Evolutionary conservation across 2,329 filamentous ascomycete species (phyloP).

Genomic region (Aulographum hederae): DNA sequence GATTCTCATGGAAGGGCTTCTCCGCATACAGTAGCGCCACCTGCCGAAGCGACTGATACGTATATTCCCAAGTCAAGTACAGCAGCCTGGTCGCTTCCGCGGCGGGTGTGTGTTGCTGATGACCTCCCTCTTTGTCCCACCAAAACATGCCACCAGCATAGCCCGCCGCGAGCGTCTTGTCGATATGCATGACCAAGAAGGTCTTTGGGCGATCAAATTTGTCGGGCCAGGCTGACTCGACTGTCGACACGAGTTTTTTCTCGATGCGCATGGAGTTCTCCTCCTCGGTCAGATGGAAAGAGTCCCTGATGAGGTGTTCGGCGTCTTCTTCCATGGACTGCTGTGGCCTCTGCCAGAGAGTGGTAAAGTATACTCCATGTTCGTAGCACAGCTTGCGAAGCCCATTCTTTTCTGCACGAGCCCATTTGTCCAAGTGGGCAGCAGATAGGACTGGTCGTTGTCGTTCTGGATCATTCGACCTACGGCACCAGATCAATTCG

Average conservation of each 20-base stretch:
- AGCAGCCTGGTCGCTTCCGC: constrained; percentile 16
- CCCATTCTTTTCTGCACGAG: constrained; percentile 24
- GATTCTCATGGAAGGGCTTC: constrained; percentile 9
- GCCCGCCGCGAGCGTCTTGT: constrained; percentile 32
- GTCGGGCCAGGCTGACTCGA: constrained; percentile 9
- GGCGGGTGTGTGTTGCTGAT: background rate
- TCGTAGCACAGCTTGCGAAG: constrained; percentile 26
- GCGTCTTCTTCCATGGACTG: background rate
- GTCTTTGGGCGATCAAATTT: constrained; percentile 18
- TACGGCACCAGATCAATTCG: constrained; percentile 18
- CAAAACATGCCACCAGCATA: constrained; percentile 36
- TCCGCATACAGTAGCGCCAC: constrained; percentile 35
- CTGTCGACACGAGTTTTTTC: too few relatives aligned
- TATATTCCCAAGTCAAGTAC: constrained; percentile 27
- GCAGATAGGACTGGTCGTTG: constrained; percentile 16
- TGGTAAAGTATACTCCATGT: constrained; percentile 30
- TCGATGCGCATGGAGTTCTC: background rate
- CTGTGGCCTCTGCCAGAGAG: too few relatives aligned
- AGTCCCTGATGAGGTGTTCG: background rate
- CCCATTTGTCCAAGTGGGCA: constrained; percentile 28
- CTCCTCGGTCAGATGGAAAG: background rate
- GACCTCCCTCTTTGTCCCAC: constrained; percentile 11
- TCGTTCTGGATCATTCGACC: constrained; percentile 19
- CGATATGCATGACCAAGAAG: constrained; percentile 38
- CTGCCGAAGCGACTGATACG: constrained; percentile 36